phyloP scores from a whole-genome alignment of 306 rosid genomes.

The Cucurbita pepo region DNA sequence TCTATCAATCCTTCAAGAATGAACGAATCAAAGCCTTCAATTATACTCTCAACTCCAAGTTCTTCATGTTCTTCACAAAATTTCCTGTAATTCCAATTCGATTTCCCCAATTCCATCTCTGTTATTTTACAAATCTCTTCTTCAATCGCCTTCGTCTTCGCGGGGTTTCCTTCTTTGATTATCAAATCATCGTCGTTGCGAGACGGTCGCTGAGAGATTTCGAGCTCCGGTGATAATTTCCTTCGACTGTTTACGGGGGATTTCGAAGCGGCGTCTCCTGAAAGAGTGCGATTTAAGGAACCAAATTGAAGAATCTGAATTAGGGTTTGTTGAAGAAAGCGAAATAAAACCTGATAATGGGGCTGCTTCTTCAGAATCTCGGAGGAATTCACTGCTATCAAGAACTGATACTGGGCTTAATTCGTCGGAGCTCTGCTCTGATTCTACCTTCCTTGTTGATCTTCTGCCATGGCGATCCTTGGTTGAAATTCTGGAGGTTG shows the following conservation, averaged over 20 bases:
- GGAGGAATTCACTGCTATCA: conserved; percentile 25
- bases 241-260: conserved; percentile 29
- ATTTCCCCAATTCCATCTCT: conserved; percentile 31
- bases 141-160: conserved; percentile 24
- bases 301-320: background rate
- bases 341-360: conserved; percentile 42
- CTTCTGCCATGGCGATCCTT: conserved; percentile 14
- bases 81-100: conserved; percentile 18
- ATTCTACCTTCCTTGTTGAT: conserved; percentile 21
- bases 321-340: background rate
- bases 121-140: conserved; percentile 30
- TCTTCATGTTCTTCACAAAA: conserved; percentile 15
- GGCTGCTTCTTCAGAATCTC: conserved; percentile 14
- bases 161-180: conserved; percentile 19
- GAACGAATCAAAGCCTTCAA: conserved; percentile 36
- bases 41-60: conserved; percentile 20
- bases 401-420: conserved; percentile 81
- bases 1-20: conserved; percentile 39
- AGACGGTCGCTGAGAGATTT: conserved; percentile 13
- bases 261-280: conserved; percentile 20
- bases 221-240: conserved; percentile 42
- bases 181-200: conserved; percentile 24
- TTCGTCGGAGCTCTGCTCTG: conserved; percentile 45
- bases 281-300: background rate
- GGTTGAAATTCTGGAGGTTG: conserved; percentile 18